A percentile compares a stretch with the other conserved stretches of the same genome.
Evolutionary conservation across 106 monocot species (phyloP).

Genomic region (Cymbidium sinense): DNA sequence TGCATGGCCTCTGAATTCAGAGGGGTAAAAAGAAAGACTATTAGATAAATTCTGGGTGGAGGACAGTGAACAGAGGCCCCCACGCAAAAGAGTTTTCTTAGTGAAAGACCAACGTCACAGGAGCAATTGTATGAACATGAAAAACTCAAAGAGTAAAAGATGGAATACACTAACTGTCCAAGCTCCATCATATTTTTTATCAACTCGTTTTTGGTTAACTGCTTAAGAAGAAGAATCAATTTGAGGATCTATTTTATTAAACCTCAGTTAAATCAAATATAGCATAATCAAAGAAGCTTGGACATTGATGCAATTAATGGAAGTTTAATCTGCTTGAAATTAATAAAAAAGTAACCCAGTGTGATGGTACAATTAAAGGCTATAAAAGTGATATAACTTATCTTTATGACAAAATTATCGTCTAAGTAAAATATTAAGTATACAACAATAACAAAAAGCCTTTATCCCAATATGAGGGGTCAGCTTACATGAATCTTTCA

Average conservation of each 20-base stretch:
- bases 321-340: background rate
- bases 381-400: background rate
- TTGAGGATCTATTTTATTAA: background rate
- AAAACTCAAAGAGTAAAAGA: background rate
- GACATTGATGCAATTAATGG: too few relatives aligned
- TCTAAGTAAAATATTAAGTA: background rate
- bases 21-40: background rate
- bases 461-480: too few relatives aligned
- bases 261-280: too few relatives aligned
- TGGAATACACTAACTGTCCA: background rate
- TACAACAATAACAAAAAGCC: too few relatives aligned
- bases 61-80: background rate
- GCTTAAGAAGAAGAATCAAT: background rate
- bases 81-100: too few relatives aligned
- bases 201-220: background rate
- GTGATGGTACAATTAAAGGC: too few relatives aligned
- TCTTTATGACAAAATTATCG: background rate
- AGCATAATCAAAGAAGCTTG: too few relatives aligned
- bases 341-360: background rate
- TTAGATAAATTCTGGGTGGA: background rate
- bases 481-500: too few relatives aligned
- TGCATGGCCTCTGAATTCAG: constrained; percentile 4
- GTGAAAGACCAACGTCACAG: background rate
- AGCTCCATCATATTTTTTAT: too few relatives aligned
- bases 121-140: background rate